Base-by-base conservation (phyloP, 306 rosid species). In the Corylus avellana region DNA sequence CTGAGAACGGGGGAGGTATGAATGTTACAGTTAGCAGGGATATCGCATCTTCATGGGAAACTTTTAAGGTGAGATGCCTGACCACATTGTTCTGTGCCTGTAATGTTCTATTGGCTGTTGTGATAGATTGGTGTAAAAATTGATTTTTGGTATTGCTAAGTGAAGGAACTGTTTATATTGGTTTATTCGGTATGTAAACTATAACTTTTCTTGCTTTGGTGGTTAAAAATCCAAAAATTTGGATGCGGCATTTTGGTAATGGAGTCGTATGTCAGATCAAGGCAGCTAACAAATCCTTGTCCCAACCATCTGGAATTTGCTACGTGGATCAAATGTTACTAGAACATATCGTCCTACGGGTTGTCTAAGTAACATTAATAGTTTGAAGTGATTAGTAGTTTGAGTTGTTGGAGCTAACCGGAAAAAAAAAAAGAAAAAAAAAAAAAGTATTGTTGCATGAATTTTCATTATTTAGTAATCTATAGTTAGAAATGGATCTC, bases 1-100 rank as follows among this genome's bases (percentile, higher is more conserved):
- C 97, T 8, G 98, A 95, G 35, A 89, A 95, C 89, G 94, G 93
- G 8, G 98, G 97, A 83, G 97, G 94, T 62, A 48, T 80, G 83
- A 85, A 86, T 80, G 92, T 94, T 62, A 84, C 92, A 2, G 92
- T 91, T 78, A 84, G 81, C 79, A 87, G 91, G 87, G 97, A 92
- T 79, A 76, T n/a, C 13, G 75, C 97, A 32, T 94, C 98, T 85
- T 90, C 91, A 22, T 94, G 97, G 97, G 97, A 92, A 87, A 92
- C 92, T 83, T 91, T 94, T 86, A 85, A 82, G 91, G 97, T 94
- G 70, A 79, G 88, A 66, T 84, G 67, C 62, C 58, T 25, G 42
- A 56, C 55, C 66, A 72, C 29, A 73, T 53, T 68, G 39, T 76
- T 64, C 70, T 51, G 57, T 77, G 72, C 68, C 29, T 48, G 51